These are phyloP conservation scores for Lepiota venenata DNA, from an alignment of 768 basidiomycete genomes.

Conservation along the genomic window DNA sequence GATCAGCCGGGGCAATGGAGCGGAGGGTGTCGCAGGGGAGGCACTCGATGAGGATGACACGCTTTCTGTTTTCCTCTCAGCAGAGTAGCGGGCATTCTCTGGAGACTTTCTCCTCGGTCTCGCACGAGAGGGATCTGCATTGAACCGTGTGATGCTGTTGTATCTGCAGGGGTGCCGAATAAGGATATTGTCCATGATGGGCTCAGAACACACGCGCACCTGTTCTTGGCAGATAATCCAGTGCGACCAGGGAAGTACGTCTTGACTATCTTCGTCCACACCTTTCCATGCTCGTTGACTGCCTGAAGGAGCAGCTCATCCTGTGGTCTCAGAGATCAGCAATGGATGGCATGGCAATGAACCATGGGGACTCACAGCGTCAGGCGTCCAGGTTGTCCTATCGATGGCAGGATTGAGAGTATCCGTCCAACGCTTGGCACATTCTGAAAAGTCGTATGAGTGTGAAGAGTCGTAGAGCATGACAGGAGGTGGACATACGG, in stretches of 20 bases:
- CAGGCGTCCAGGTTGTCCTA: conserved; percentile 54
- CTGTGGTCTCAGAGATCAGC: conserved; percentile 23
- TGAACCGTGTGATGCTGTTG: conserved; percentile 50
- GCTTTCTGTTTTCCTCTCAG: conserved; percentile 33
- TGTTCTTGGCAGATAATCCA: conserved; percentile 57
- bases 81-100: conserved; percentile 26
- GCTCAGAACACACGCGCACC: conserved; percentile 27
- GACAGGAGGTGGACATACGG: conserved; percentile 34
- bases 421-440: conserved; percentile 61
- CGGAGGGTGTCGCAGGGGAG: conserved; percentile 34
- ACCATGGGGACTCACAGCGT: conserved; percentile 34
- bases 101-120: conserved; percentile 36
- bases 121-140: conserved; percentile 32
- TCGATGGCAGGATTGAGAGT: conserved; percentile 60
- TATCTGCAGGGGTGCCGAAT: conserved; percentile 30
- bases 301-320: conserved; percentile 52
- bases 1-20: conserved; percentile 17
- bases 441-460: conserved; percentile 35
- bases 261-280: conserved; percentile 62
- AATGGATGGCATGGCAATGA: background rate
- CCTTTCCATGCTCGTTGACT: conserved; percentile 52
- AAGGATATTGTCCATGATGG: conserved; percentile 4
- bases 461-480: conserved; percentile 12
- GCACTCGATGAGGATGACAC: conserved; percentile 39
- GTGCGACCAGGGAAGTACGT: conserved; percentile 60